Base-by-base conservation (phyloP, 139 green algal species). In the Ulvella scutata region DNA sequence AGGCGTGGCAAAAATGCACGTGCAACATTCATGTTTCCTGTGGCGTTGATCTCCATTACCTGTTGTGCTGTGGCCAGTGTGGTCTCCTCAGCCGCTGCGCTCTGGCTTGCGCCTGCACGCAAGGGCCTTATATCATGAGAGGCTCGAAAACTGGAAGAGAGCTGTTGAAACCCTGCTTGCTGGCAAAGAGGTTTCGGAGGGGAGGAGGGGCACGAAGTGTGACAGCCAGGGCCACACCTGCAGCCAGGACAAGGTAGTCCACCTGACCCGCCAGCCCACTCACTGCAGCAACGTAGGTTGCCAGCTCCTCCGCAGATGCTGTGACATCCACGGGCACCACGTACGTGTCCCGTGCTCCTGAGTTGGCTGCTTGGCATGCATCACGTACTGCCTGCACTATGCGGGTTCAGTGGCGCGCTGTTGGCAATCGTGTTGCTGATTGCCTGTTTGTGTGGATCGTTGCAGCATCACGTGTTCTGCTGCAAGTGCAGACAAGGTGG, bases 201-300 rank as follows among this genome's bases (percentile, higher is more conserved):
- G n/a, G n/a, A n/a, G 73, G 73, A 72, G 2, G 10, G 67, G 36
- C 36, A 51, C 3, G 6, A 10, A 29, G 39, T 62, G 26, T 29
- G 28, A 39, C 21, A 31, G 3, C 4, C 36, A 34, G 7, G 10
- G 29, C 6, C 78, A 20, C 62, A 84, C 89, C 89, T 76, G 86
- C 87, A 29, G 91, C 91, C 59, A 93, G 87, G 3, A 96, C 60
- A 0, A 93, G 38, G 72, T 85, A 91, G 72, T 93, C 86, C 0
- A 94, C 37, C 3, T 87, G 83, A 3, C 81, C 79, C 33, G 78
- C 81, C 2, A 38, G 77, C 77, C 93, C 94, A 3, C 82, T 29
- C 6, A 29, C 83, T 3, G 39, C 62, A 34, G 86, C 80, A 13
- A 83, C 87, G 38, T 43, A 74, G 0, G 44, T 35, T 4, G 83